Conservation (phyloP, 331 rosid species). For the Malus hybrid region DNA sequence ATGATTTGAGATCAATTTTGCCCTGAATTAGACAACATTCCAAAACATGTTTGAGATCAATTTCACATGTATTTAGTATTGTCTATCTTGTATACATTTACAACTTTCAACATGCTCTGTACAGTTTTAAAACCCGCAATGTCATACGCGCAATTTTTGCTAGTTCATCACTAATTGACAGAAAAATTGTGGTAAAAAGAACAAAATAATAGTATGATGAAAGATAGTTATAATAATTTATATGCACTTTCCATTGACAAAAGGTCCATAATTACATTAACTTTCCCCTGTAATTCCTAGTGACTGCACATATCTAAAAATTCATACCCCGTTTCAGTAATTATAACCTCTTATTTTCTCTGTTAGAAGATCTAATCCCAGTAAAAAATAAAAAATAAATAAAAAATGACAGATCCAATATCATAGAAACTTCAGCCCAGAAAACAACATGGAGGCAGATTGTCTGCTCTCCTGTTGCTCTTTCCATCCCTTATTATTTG, state of each 20-base stretch:
- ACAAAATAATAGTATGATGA: not conserved
- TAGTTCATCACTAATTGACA: not conserved
- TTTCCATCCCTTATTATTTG: no score
- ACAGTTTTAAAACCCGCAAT: no score
- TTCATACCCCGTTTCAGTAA: conserved; percentile 4
- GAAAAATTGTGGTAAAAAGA: not conserved
- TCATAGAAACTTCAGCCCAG: not conserved
- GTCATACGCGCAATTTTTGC: no score
- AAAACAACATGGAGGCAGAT: not conserved
- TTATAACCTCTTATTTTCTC: conserved; percentile 9
- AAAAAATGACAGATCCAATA: not conserved
- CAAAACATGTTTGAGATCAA: not conserved
- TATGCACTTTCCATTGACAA: conserved; percentile 3
- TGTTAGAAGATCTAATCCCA: conserved; percentile 10
- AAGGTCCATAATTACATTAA: conserved; percentile 7
- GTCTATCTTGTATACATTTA: no score
- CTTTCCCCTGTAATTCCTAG: not conserved
- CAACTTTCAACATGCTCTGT: no score
- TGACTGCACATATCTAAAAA: conserved; percentile 14
- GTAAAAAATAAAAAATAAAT: not conserved
- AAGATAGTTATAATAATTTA: conserved; percentile 1
- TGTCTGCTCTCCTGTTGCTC: no score
- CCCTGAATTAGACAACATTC: not conserved
- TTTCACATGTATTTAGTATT: no score
- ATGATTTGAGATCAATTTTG: not conserved